These are phyloP conservation scores for Ogataea dorogensis DNA, from an alignment of 805 yeast genomes.

Conservation along the genomic window DNA sequence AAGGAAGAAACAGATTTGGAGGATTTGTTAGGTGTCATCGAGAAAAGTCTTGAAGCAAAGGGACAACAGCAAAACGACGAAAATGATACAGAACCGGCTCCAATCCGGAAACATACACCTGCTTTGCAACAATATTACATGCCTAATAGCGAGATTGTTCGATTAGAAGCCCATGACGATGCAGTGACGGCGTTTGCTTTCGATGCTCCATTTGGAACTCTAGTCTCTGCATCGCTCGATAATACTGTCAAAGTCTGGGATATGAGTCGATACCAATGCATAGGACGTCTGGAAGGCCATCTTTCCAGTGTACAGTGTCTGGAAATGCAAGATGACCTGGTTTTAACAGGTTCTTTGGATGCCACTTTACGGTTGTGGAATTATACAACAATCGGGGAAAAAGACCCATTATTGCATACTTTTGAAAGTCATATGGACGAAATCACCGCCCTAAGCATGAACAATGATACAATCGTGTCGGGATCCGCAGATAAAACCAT, in stretches of 20 bases:
- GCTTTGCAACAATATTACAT: conserved; percentile 63
- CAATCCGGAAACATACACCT: conserved; percentile 51
- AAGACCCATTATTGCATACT: conserved; percentile 39
- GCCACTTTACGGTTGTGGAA: conserved; percentile 66
- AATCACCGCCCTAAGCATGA: conserved; percentile 55
- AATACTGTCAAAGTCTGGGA: conserved; percentile 86
- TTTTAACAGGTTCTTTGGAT: conserved; percentile 60
- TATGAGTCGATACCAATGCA: conserved; percentile 51
- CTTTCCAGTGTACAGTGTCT: conserved; percentile 55
- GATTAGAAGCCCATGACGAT: conserved; percentile 52
- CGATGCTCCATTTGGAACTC: conserved; percentile 70
- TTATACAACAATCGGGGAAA: conserved; percentile 29
- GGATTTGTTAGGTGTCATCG: conserved; percentile 42
- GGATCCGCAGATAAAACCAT: conserved; percentile 73
- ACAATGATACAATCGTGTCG: conserved; percentile 51
- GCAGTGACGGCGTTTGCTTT: conserved; percentile 60
- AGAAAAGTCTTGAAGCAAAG: conserved; percentile 38
- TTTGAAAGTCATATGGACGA: conserved; percentile 68
- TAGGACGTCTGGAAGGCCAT: conserved; percentile 60
- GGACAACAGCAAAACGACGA: conserved; percentile 19
- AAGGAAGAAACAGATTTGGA: conserved; percentile 58
- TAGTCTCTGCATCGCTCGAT: conserved; percentile 78
- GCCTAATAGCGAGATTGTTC: conserved; percentile 53
- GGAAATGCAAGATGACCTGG: conserved; percentile 51
- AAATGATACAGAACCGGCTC: conserved; percentile 20